Conservation (phyloP, 108 stramenopile species). For the Nitzschia sp. region DNA sequence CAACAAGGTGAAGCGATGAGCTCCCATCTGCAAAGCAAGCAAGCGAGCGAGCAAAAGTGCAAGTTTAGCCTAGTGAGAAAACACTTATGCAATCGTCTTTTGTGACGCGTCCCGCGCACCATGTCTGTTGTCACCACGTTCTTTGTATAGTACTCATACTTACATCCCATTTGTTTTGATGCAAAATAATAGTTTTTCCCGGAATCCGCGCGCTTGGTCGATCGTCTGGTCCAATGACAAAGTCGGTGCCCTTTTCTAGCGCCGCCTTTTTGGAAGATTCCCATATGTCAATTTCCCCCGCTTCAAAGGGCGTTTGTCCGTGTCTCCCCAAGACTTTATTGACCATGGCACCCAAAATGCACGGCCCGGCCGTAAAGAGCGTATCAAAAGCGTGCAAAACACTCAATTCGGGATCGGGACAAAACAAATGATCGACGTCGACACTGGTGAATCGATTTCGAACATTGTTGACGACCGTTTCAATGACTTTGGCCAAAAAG, state of each 20-base stretch:
- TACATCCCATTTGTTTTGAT: slow-evolving; percentile 81
- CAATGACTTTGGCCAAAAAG: slow-evolving; percentile 73
- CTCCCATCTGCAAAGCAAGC: slow-evolving; percentile 54
- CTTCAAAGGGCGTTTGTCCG: slow-evolving; percentile 65
- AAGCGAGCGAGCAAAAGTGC: not conserved
- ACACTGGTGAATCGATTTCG: slow-evolving; percentile 82
- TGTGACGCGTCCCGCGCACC: not conserved
- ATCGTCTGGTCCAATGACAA: slow-evolving; percentile 30
- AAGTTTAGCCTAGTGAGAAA: not conserved
- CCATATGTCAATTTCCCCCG: slow-evolving; percentile 70
- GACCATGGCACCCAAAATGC: slow-evolving; percentile 71
- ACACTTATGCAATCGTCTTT: too few relatives aligned
- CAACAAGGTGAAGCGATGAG: slow-evolving; percentile 81
- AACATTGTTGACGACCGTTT: slow-evolving; percentile 84
- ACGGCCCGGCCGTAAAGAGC: slow-evolving; percentile 81
- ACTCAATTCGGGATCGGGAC: slow-evolving; percentile 68
- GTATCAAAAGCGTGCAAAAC: slow-evolving; percentile 76
- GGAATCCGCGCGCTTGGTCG: slow-evolving; percentile 47
- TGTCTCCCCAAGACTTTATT: slow-evolving; percentile 77
- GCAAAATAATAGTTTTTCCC: slow-evolving; percentile 69
- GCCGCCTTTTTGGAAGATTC: slow-evolving; percentile 32
- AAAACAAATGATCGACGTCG: slow-evolving; percentile 71
- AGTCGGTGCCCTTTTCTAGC: slow-evolving; percentile 35
- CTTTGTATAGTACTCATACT: slow-evolving; percentile 1
- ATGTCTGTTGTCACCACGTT: not conserved